Percentiles rank a stretch among this genome's conserved stretches.
Conservation (phyloP, 75 land plant species). For the Adiantum capillusveneris region DNA sequence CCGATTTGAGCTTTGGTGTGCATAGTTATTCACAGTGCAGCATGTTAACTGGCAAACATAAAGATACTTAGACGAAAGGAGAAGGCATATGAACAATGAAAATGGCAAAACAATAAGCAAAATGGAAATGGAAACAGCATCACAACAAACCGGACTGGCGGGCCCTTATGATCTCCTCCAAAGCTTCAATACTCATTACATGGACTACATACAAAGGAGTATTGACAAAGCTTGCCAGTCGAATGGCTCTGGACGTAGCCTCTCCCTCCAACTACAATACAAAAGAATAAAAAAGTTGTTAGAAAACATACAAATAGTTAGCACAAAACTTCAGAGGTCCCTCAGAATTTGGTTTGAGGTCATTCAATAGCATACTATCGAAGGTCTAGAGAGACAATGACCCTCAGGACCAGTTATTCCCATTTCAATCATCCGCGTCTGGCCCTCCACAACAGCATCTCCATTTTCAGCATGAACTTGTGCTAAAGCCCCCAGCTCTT, state of each 20-base stretch:
- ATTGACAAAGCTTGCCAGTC: conserved; percentile 80
- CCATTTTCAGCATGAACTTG: conserved; percentile 99
- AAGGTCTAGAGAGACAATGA: conserved; percentile 92
- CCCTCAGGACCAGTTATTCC: conserved; percentile 99
- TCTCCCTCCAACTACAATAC: conserved; percentile 87
- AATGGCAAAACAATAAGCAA: too few relatives aligned
- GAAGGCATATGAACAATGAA: too few relatives aligned
- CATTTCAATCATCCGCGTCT: conserved; percentile 70
- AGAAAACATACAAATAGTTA: too few relatives aligned
- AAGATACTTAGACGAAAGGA: too few relatives aligned
- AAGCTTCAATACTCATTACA: conserved; percentile 98
- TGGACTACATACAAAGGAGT: conserved; percentile 98
- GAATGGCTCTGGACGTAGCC: conserved; percentile 92
- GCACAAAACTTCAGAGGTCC: too few relatives aligned
- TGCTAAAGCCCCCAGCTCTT: conserved; percentile 82
- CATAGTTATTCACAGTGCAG: too few relatives aligned
- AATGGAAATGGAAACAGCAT: too few relatives aligned
- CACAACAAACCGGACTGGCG: conserved; percentile 57
- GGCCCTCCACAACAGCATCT: conserved; percentile 93
- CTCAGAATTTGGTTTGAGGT: too few relatives aligned
- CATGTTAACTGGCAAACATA: too few relatives aligned
- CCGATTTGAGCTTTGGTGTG: too few relatives aligned
- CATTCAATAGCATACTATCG: conserved; percentile 44
- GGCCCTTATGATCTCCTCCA: conserved; percentile 92
- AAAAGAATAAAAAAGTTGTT: too few relatives aligned